Percentiles rank a stretch among this genome's conserved stretches.
Evolutionary conservation across 352 stramenopile genomes (phyloP).

Genomic region (Phytophthora brassicae): DNA sequence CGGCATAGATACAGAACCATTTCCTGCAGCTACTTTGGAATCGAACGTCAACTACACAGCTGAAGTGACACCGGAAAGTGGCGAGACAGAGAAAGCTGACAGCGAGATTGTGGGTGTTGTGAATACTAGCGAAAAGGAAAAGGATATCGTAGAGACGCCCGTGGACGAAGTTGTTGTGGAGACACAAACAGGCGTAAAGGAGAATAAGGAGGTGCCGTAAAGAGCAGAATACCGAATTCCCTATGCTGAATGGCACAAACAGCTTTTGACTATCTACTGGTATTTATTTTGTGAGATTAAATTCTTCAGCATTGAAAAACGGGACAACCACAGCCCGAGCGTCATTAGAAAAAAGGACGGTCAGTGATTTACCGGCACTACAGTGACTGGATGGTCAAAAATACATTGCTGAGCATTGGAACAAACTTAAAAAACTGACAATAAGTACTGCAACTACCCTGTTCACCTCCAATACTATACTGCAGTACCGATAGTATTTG

Average conservation of each 20-base stretch:
- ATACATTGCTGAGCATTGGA: no score
- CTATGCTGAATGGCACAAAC: neutral
- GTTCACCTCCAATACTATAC: no score
- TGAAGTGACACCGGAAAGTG: slow-evolving; percentile 4
- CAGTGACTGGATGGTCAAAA: no score
- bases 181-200: slow-evolving; percentile 15
- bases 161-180: slow-evolving; percentile 3
- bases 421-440: no score
- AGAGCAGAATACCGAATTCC: neutral
- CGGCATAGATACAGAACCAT: neutral
- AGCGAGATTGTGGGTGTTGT: neutral
- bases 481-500: no score
- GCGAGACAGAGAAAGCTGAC: neutral
- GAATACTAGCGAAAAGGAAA: slow-evolving; percentile 4
- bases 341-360: no score
- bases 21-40: neutral
- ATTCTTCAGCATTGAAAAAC: no score
- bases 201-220: slow-evolving; percentile 18
- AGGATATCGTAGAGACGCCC: neutral
- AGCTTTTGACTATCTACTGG: neutral
- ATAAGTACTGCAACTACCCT: no score
- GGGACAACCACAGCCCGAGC: no score
- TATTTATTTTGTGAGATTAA: no score
- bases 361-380: no score
- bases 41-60: neutral